Conservation (phyloP, 2,329 filamentous ascomycete genomes). For the Ceratocystis lukuohia region DNA sequence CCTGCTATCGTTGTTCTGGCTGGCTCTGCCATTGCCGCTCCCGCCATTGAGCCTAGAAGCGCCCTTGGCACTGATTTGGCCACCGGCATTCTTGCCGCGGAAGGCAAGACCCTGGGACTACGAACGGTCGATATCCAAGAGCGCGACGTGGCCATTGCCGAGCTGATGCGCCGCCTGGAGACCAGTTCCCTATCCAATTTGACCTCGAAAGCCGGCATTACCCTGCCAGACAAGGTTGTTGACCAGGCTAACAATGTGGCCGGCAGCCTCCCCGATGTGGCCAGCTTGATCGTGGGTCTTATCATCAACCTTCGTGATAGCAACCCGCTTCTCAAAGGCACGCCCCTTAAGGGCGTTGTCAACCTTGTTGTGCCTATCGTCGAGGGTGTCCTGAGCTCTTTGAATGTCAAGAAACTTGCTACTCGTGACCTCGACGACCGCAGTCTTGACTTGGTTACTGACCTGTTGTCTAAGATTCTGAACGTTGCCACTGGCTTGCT, state of each 20-base stretch:
- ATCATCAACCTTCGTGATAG: slow-evolving; percentile 7
- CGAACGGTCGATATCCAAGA: no score
- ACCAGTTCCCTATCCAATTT: neutral
- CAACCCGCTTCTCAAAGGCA: neutral
- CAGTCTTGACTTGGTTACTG: neutral
- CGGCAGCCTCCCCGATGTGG: slow-evolving; percentile 1
- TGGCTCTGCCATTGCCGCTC: slow-evolving; percentile 14
- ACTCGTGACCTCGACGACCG: neutral
- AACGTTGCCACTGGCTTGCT: neutral
- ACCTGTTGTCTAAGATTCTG: slow-evolving; percentile 9
- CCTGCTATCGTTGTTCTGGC: slow-evolving; percentile 10
- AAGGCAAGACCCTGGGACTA: no score
- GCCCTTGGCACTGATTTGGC: no score
- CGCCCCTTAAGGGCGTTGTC: slow-evolving; percentile 11
- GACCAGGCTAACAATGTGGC: slow-evolving; percentile 7
- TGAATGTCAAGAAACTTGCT: neutral
- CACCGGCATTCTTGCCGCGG: no score
- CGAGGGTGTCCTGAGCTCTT: slow-evolving; percentile 11
- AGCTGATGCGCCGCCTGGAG: neutral
- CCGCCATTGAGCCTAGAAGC: neutral
- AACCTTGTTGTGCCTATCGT: slow-evolving; percentile 10
- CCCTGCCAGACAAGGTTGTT: slow-evolving; percentile 5
- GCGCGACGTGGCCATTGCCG: neutral
- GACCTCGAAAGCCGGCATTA: slow-evolving; percentile 6
- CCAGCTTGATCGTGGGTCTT: slow-evolving; percentile 10